These are phyloP conservation scores for Pichia sp. DNA, from an alignment of 1,139 yeast genomes.

Conservation along the genomic window DNA sequence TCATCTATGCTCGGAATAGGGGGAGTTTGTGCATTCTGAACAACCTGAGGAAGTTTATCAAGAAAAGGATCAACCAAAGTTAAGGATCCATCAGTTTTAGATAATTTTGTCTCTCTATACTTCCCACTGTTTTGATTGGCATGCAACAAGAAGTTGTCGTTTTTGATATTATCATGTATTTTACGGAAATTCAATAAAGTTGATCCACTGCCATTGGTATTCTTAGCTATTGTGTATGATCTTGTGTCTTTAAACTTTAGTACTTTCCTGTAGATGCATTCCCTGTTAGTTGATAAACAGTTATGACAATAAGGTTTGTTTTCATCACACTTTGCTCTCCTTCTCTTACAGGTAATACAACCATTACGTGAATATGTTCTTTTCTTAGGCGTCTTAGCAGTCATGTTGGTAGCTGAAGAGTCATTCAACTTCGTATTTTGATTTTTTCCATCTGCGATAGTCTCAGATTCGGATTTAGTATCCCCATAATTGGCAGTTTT, in stretches of 20 bases:
- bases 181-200: not conserved
- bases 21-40: slow-evolving; percentile 22
- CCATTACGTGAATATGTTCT: slow-evolving; percentile 52
- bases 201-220: slow-evolving; percentile 6
- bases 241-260: slow-evolving; percentile 30
- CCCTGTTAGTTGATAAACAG: slow-evolving; percentile 41
- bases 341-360: slow-evolving; percentile 53
- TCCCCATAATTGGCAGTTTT: too few species aligned
- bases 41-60: slow-evolving; percentile 21
- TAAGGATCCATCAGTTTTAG: too few species aligned
- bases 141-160: too few species aligned
- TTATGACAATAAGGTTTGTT: slow-evolving; percentile 51
- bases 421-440: too few species aligned
- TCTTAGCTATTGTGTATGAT: slow-evolving; percentile 18
- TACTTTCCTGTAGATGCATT: slow-evolving; percentile 36
- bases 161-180: not conserved
- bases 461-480: too few species aligned
- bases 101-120: too few species aligned
- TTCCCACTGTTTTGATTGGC: not conserved
- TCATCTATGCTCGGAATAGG: not conserved
- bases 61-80: slow-evolving; percentile 11
- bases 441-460: too few species aligned
- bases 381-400: slow-evolving; percentile 25
- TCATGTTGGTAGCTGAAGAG: too few species aligned
- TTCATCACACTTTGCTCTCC: slow-evolving; percentile 62